Evolutionary conservation across 257 asterid genomes (phyloP).

Genomic region (Anisodus acutangulus): DNA sequence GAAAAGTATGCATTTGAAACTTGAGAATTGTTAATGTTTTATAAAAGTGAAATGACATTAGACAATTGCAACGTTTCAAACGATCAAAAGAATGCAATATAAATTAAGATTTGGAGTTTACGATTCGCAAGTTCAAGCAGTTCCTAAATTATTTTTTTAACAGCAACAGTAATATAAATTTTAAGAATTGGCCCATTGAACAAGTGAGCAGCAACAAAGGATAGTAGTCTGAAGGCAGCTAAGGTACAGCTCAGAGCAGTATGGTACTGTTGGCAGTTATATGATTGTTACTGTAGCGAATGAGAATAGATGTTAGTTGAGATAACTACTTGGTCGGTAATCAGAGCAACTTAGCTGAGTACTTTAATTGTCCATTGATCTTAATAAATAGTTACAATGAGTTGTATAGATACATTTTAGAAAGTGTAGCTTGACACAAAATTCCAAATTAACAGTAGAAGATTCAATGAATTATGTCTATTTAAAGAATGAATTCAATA

Average conservation of each 20-base stretch:
- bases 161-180: too few relatives aligned
- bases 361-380: constrained; percentile 14
- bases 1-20: not conserved
- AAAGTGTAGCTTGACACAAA: not conserved
- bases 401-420: constrained; percentile 21
- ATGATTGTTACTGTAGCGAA: not conserved
- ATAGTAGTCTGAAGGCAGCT: too few relatives aligned
- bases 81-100: too few relatives aligned
- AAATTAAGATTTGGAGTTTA: not conserved
- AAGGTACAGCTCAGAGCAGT: not conserved
- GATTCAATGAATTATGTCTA: constrained; percentile 2
- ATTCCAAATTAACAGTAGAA: not conserved
- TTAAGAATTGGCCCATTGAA: too few relatives aligned
- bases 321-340: not conserved
- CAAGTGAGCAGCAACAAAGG: too few relatives aligned
- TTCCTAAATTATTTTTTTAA: too few relatives aligned
- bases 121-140: too few relatives aligned
- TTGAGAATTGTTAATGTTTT: not conserved
- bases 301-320: not conserved
- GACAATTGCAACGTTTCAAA: not conserved
- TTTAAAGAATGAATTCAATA: constrained; percentile 8
- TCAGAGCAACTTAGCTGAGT: constrained; percentile 19
- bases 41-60: not conserved
- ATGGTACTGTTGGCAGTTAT: not conserved
- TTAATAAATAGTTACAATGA: constrained; percentile 15